Evolutionary conservation across 2,329 filamentous ascomycete genomes (phyloP), one percentile per base, ranked within the genome.

Genomic region (Cephalotrichum gorgonifer): DNA sequence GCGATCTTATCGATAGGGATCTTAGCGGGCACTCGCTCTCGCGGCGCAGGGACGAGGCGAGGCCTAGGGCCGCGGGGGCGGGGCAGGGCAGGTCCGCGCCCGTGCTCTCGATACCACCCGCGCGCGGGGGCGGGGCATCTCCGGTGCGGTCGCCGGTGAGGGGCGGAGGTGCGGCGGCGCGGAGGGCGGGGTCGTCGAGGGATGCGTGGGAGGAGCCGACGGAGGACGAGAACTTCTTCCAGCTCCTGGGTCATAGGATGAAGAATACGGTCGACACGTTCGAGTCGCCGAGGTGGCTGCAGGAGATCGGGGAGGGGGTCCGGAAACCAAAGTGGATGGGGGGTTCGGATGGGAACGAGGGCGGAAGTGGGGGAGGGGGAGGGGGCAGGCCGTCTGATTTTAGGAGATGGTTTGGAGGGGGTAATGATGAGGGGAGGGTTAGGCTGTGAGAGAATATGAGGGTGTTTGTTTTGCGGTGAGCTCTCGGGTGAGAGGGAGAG

Each of bases 201-300:
- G 17, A 17, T 9, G 39, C 22, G 14, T 60, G 69, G 27, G 64
- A 75, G 20, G 75, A 76, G 7, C 76, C 78, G n/a, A 74, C 78
- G 1, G 83, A 86, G 28, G 82, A 89, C 14, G 86, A 88, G 49
- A 88, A 83, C 55, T 88, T 95, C 64, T 89, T 97, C 60, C 78
- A 86, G 55, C 83, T 85, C 30, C 81, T 97, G 53, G 82, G 86
- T 0, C 86, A 94, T 60, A 77, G 91, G 31, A 83, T 98, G 57
- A 86, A 83, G 65, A 98, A 98, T 60, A 97, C 93, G 0, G 80
- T 97, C 47, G 91, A 97, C 53, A 85, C 81, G 0, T 76, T 88
- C 2, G 85, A 89, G 47, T 76, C 83, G 27, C 91, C 93, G 0
- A 82, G 82, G 54, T 97, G 90, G 89, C 70, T 95, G 54, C 77